Percentiles rank a stretch among this genome's conserved stretches.
Evolutionary conservation across 345 rosid genomes (phyloP).

Genomic region (Eucalyptus globulus): DNA sequence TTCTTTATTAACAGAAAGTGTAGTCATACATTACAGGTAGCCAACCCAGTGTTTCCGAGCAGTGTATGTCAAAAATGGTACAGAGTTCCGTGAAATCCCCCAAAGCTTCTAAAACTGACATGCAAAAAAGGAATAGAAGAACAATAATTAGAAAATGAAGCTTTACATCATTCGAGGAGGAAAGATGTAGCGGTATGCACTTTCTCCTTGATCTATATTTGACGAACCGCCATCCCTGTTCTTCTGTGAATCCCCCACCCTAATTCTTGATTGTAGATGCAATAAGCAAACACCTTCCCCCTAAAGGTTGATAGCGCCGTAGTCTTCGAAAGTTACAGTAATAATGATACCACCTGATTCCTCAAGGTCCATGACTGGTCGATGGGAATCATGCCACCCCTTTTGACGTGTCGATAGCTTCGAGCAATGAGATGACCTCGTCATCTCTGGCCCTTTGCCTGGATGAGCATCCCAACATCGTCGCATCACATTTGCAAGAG

Average conservation of each 20-base stretch:
- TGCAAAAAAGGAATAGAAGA: background rate
- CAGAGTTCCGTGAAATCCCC: background rate
- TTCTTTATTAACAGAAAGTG: background rate
- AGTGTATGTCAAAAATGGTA: background rate
- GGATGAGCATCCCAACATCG: constrained; percentile 96
- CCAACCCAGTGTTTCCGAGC: background rate
- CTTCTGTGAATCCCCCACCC: background rate
- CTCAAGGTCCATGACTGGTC: constrained; percentile 86
- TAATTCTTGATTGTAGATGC: background rate
- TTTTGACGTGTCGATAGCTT: constrained; percentile 72
- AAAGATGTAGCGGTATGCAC: background rate
- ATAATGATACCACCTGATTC: background rate
- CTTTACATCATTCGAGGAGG: constrained; percentile 12
- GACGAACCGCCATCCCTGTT: background rate
- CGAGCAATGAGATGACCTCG: constrained; percentile 82
- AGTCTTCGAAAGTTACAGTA: no score
- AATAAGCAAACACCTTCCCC: background rate
- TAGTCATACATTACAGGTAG: background rate
- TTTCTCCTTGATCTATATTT: background rate
- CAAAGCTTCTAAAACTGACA: background rate
- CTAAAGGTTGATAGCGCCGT: no score
- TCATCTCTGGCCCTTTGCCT: constrained; percentile 89
- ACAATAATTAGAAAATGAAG: background rate
- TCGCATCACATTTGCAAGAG: constrained; percentile 77
- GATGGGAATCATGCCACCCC: constrained; percentile 88